A percentile compares a stretch with the other conserved stretches of the same genome.
Evolutionary conservation across 345 rosid species (phyloP).

Genomic region (Populus alba): DNA sequence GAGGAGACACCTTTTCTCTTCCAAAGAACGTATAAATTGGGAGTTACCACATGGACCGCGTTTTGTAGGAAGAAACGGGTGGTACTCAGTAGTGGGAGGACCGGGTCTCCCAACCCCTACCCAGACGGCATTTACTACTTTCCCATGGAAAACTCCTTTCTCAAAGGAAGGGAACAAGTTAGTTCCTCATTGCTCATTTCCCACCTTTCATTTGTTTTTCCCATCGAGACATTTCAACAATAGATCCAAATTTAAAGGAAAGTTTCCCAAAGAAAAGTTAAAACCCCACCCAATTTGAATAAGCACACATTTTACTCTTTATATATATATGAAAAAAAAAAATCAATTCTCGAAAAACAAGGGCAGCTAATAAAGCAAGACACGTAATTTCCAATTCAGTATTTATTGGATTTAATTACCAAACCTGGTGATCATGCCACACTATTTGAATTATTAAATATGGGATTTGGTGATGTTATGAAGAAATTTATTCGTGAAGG

Average conservation of each 20-base stretch:
- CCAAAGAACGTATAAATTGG: constrained; percentile 8
- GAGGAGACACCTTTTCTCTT: neutral
- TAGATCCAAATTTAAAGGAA: constrained; percentile 46
- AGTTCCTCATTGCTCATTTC: constrained; percentile 22
- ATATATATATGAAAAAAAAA: neutral
- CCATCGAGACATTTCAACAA: constrained; percentile 37
- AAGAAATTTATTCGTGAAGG: neutral
- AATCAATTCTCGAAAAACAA: neutral
- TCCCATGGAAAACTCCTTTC: constrained; percentile 28
- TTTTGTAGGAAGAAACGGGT: neutral
- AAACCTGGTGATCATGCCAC: neutral
- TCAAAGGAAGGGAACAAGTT: constrained; percentile 19
- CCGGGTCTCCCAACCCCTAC: constrained; percentile 43
- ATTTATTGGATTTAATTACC: neutral
- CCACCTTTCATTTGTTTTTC: constrained; percentile 31
- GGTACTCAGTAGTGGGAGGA: constrained; percentile 14
- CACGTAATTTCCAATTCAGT: neutral
- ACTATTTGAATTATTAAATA: neutral
- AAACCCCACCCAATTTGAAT: neutral
- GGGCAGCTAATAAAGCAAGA: neutral
- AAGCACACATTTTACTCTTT: neutral
- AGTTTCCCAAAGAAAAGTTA: constrained; percentile 16
- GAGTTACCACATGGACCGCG: constrained; percentile 13
- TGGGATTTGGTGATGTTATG: constrained; percentile 3
- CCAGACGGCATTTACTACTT: constrained; percentile 43